Base-by-base conservation (phyloP, 2,329 filamentous ascomycete species). In the Xylaria sp. region DNA sequence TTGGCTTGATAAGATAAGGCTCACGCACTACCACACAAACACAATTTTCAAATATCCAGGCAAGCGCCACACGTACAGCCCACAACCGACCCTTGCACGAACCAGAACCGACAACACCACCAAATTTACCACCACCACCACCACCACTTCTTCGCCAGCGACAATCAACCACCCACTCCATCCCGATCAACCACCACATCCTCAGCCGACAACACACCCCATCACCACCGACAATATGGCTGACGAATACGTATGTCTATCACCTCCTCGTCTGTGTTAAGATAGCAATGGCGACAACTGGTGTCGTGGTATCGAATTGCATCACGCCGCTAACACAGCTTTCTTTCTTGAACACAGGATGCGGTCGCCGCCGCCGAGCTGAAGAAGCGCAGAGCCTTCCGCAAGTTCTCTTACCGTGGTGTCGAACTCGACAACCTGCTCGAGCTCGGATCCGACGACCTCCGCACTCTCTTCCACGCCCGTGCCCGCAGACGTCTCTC, bases 391-490 rank as follows among this genome's bases (percentile, higher is more conserved):
- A 67, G 70, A 62, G 70, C 70, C 59, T 71, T 71, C 70, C 70
- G 70, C 54, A 71, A 98, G 92, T 99, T 98, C 85, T 96, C 94
- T 79, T 99, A 97, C 93, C 93, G 96, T 83, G 96, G 96, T 83
- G 93, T 99, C 85, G 96, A 99, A 86, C 94, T 99, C 85, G 96
- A 99, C 81, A 97, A 95, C 88, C 95, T 99, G 84, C 93, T 99
- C 83, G 96, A 99, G 86, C 94, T 99, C 83, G 93, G 91, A 82
- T 97, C 94, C 81, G 96, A 98, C 85, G 93, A 98, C 87, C 94
- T 99, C 85, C 94, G 96, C 82, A 94, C 97, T 92, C 93, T 99
- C 84, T 94, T 99, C 81, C 96, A 99, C 89, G 96, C 96, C 81
- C 96, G 96, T 84, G 96, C 96, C 83, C 95, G 96, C 83, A 92